Conservation (phyloP, 139 green algal species). For the Coccomyxa sp. region DNA sequence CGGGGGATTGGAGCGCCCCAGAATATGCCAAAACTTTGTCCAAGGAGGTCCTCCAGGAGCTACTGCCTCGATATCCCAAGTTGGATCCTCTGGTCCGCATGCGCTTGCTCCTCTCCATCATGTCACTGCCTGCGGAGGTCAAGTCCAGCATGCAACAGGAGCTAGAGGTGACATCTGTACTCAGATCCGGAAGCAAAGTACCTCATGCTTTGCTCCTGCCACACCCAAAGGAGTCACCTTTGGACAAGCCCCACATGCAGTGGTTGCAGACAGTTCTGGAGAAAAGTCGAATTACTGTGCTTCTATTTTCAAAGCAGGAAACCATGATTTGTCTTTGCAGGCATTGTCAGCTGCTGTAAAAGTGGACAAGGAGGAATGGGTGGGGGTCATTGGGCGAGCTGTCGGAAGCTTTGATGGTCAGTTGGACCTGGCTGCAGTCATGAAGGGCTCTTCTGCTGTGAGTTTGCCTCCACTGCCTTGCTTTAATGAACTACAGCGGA, state of each 20-base stretch:
- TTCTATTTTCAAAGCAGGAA: not conserved
- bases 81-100: constrained; percentile 3
- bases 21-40: not conserved
- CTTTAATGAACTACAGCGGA: not conserved
- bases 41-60: not conserved
- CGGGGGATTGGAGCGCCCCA: constrained; percentile 4
- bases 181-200: too few relatives aligned
- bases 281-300: not conserved
- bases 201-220: too few relatives aligned
- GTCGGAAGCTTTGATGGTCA: not conserved
- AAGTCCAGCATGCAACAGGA: not conserved
- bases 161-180: not conserved
- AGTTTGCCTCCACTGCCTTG: not conserved
- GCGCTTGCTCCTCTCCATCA: not conserved
- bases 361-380: constrained; percentile 12
- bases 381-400: not conserved
- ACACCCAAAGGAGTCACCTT: not conserved
- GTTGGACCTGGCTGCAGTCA: not conserved
- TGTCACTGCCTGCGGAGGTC: not conserved
- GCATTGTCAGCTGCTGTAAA: not conserved
- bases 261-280: not conserved
- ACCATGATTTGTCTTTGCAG: not conserved
- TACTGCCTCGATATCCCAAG: not conserved
- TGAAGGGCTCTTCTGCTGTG: not conserved
- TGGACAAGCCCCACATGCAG: not conserved